Percentiles rank a stretch among this genome's conserved stretches.
These are phyloP conservation scores for Barnettozyma hawaiiensis DNA, from an alignment of 1,139 yeast genomes.

Conservation along the genomic window DNA sequence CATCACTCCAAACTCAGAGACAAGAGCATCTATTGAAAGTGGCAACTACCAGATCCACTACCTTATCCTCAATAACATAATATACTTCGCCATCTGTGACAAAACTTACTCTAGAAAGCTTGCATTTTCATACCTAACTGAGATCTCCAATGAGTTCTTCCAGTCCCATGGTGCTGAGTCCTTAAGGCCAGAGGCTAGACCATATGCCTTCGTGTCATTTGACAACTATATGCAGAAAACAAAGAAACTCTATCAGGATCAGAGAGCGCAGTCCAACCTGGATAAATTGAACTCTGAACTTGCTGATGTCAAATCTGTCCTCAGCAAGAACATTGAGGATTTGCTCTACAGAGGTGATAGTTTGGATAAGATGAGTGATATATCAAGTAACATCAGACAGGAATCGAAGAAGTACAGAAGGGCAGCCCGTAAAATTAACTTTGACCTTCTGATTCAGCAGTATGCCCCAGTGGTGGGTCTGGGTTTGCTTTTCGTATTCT, in stretches of 20 bases:
- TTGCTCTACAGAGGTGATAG: conserved; percentile 91
- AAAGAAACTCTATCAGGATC: conserved; percentile 82
- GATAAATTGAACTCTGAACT: conserved; percentile 83
- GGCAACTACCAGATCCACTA: conserved; percentile 76
- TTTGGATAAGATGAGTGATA: conserved; percentile 85
- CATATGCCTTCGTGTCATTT: conserved; percentile 86
- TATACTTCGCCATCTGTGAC: conserved; percentile 75
- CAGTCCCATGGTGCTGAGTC: conserved; percentile 77
- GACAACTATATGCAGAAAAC: conserved; percentile 83
- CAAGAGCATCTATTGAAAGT: conserved; percentile 80
- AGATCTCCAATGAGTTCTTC: conserved; percentile 75
- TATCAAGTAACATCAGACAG: conserved; percentile 71
- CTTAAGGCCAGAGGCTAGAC: conserved; percentile 57
- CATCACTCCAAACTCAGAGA: conserved; percentile 75
- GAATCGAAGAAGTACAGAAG: conserved; percentile 86
- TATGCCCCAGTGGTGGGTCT: conserved; percentile 81
- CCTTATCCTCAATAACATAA: conserved; percentile 53
- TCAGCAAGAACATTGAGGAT: conserved; percentile 96
- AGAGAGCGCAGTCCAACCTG: conserved; percentile 82
- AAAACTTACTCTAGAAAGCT: conserved; percentile 79
- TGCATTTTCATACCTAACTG: conserved; percentile 82
- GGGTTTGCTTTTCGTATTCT: conserved; percentile 65
- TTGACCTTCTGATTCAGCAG: conserved; percentile 83
- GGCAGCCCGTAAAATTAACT: conserved; percentile 85
- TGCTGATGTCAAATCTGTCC: conserved; percentile 88